A percentile compares a stretch with the other conserved stretches of the same genome.
Conservation (phyloP, 768 basidiomycete species). For the Mycena rosella region DNA sequence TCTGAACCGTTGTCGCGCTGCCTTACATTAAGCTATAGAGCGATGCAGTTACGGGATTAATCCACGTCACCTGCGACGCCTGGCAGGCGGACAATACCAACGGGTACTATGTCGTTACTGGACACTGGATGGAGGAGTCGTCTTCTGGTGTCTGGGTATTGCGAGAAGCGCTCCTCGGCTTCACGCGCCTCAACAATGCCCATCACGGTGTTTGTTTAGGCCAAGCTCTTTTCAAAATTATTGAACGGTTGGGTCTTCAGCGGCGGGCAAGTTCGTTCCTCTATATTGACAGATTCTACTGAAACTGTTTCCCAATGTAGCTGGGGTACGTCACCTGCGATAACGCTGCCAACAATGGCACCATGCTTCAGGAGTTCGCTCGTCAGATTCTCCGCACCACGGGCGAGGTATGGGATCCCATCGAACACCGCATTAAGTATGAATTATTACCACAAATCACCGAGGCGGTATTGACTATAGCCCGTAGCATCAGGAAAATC, state of each 20-base stretch:
- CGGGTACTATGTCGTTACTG: conserved; percentile 54
- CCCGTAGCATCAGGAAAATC: too few relatives aligned
- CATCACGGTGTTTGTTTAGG: conserved; percentile 49
- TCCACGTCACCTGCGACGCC: conserved; percentile 51
- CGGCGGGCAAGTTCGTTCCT: too few relatives aligned
- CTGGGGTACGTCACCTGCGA: conserved; percentile 1
- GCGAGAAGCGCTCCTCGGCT: conserved; percentile 31
- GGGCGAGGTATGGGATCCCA: neutral
- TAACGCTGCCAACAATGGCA: conserved; percentile 5
- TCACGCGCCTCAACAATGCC: neutral
- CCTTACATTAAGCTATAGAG: conserved; percentile 17
- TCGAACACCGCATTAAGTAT: conserved; percentile 5
- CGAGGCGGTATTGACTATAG: too few relatives aligned
- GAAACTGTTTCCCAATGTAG: neutral
- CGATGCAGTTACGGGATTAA: conserved; percentile 33
- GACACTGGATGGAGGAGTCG: conserved; percentile 34
- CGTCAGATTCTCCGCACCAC: neutral
- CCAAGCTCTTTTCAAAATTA: conserved; percentile 48
- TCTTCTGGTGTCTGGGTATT: conserved; percentile 41
- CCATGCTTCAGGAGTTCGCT: conserved; percentile 4
- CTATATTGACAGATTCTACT: too few relatives aligned
- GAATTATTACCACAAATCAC: too few relatives aligned
- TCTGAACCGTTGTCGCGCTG: too few relatives aligned
- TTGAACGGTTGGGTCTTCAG: neutral
- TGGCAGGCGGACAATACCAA: conserved; percentile 54